These are phyloP conservation scores for Combretum micranthum DNA, from an alignment of 345 rosid genomes.

Conservation along the genomic window DNA sequence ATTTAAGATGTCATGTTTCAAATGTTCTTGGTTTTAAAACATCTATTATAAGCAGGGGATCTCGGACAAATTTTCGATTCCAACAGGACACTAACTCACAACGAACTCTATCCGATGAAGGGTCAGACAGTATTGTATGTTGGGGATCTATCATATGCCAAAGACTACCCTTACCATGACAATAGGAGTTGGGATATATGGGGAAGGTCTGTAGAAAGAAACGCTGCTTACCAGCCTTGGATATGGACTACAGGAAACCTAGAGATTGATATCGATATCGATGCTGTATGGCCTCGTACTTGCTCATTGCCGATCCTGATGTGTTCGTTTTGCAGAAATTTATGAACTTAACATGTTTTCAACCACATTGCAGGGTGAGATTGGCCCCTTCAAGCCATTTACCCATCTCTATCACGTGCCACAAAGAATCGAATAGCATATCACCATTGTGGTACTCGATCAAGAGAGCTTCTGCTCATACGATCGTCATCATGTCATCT, in stretches of 20 bases:
- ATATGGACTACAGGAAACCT: slow-evolving; percentile 49
- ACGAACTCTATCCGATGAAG: slow-evolving; percentile 33
- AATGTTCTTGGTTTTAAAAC: neutral
- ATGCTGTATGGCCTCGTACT: slow-evolving; percentile 20
- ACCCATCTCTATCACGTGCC: slow-evolving; percentile 25
- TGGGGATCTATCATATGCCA: slow-evolving; percentile 46
- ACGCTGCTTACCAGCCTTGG: slow-evolving; percentile 40
- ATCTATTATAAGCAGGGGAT: slow-evolving; percentile 25
- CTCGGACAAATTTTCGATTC: slow-evolving; percentile 47
- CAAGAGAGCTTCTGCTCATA: slow-evolving; percentile 34
- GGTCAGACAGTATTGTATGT: slow-evolving; percentile 36
- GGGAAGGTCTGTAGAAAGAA: slow-evolving; percentile 35
- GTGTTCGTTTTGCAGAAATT: too few relatives aligned
- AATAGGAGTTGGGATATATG: slow-evolving; percentile 42
- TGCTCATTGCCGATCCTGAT: too few relatives aligned
- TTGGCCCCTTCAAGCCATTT: slow-evolving; percentile 33
- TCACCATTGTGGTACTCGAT: slow-evolving; percentile 48
- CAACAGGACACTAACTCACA: slow-evolving; percentile 33
- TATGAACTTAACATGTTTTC: neutral
- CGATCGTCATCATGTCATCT: slow-evolving; percentile 37
- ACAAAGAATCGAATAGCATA: slow-evolving; percentile 30
- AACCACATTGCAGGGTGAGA: slow-evolving; percentile 28
- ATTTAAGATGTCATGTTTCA: too few relatives aligned
- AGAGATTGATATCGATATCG: slow-evolving; percentile 27
- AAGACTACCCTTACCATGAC: slow-evolving; percentile 33